Percentiles rank a stretch among this genome's conserved stretches.
Evolutionary conservation across 768 basidiomycete species (phyloP).

Genomic region (Lactarius hengduanensis): DNA sequence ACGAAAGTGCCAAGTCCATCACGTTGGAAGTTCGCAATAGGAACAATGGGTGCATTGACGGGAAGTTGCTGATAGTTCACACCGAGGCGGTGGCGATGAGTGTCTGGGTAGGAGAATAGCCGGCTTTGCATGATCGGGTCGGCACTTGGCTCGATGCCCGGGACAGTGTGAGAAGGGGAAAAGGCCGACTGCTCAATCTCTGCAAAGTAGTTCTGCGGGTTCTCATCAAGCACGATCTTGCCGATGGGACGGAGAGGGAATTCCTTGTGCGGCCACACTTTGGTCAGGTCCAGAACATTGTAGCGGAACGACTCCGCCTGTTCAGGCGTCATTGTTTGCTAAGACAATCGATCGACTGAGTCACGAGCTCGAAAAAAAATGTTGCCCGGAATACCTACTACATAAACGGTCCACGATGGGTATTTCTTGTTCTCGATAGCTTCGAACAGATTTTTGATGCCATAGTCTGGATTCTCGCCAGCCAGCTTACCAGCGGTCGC

Average conservation of each 20-base stretch:
- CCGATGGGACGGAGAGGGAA: conserved; percentile 90
- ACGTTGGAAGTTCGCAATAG: conserved; percentile 89
- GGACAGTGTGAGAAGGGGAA: conserved; percentile 86
- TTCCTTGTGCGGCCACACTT: conserved; percentile 85
- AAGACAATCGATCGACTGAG: conserved; percentile 26
- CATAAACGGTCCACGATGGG: conserved; percentile 87
- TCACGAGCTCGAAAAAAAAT: no score
- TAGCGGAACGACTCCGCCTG: conserved; percentile 90
- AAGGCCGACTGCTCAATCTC: conserved; percentile 94
- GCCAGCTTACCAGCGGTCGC: conserved; percentile 62
- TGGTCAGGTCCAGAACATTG: conserved; percentile 90
- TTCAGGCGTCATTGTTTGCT: conserved; percentile 92
- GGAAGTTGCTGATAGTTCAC: conserved; percentile 83
- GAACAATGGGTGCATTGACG: conserved; percentile 74
- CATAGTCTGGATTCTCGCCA: conserved; percentile 83
- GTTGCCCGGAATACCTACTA: conserved; percentile 40
- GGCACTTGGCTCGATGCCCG: conserved; percentile 85
- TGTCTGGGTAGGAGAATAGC: conserved; percentile 92
- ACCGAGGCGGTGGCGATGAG: conserved; percentile 82
- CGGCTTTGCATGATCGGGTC: conserved; percentile 95
- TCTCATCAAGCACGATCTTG: conserved; percentile 78
- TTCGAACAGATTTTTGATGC: conserved; percentile 72
- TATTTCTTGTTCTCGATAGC: conserved; percentile 76
- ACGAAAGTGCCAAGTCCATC: conserved; percentile 68
- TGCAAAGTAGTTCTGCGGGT: conserved; percentile 85